Conservation (phyloP, 306 rosid genomes). For the Ochetophila trinervis region DNA sequence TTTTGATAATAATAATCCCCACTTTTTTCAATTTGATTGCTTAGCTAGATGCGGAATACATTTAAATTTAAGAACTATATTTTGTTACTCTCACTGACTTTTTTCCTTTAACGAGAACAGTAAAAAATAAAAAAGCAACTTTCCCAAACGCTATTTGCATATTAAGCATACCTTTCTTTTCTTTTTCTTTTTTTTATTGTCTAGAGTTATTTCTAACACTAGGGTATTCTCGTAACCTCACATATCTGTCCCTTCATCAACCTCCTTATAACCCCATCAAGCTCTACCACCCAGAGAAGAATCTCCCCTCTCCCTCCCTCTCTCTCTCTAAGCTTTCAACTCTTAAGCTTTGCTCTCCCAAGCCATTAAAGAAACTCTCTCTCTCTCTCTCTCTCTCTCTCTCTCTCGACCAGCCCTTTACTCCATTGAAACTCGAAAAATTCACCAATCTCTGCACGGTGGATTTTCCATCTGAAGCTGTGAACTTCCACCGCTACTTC, state of each 20-base stretch:
- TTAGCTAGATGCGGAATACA: too few relatives aligned
- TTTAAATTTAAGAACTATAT: too few relatives aligned
- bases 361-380: slow-evolving; percentile 4
- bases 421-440: slow-evolving; percentile 7
- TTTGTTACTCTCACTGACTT: too few relatives aligned
- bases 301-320: slow-evolving; percentile 21
- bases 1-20: too few relatives aligned
- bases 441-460: slow-evolving; percentile 18
- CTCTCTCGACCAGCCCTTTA: slow-evolving; percentile 24
- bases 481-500: slow-evolving; percentile 7
- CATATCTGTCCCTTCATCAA: slow-evolving; percentile 26
- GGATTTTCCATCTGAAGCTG: neutral
- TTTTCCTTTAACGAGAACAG: too few relatives aligned
- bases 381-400: slow-evolving; percentile 14
- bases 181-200: neutral
- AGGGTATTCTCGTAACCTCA: slow-evolving; percentile 22
- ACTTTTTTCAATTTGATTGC: too few relatives aligned
- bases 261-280: slow-evolving; percentile 58
- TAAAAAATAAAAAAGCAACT: too few relatives aligned
- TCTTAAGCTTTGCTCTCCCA: slow-evolving; percentile 13
- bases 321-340: slow-evolving; percentile 26
- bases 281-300: slow-evolving; percentile 42
- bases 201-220: neutral
- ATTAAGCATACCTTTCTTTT: too few relatives aligned
- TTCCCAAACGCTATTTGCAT: neutral